Conservation (phyloP, 192 early-diverging fungal species). For the Entophlyctis luteolus region DNA sequence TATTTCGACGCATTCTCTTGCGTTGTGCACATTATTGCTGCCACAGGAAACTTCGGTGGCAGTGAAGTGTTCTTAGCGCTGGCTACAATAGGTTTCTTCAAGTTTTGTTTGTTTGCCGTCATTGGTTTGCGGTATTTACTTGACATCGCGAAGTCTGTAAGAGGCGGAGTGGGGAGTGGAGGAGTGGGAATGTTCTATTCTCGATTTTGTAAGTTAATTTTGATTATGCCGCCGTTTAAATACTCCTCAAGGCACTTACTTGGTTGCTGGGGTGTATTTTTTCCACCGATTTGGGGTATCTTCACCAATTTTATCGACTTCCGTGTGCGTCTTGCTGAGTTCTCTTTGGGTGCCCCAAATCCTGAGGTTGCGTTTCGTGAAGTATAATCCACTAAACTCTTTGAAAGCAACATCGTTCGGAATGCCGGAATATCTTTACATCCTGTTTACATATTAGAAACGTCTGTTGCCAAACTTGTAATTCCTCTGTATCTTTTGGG, state of each 20-base stretch:
- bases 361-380: conserved; percentile 23
- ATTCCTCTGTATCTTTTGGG: conserved; percentile 62
- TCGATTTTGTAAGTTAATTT: conserved; percentile 49
- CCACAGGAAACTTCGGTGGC: conserved; percentile 4
- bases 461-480: conserved; percentile 50
- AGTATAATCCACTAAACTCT: background rate
- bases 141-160: conserved; percentile 66
- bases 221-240: conserved; percentile 15
- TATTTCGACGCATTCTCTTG: conserved; percentile 10
- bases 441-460: conserved; percentile 56
- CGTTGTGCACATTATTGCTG: conserved; percentile 10
- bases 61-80: conserved; percentile 56
- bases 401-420: conserved; percentile 54
- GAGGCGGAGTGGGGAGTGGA: conserved; percentile 45
- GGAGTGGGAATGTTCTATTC: conserved; percentile 50
- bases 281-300: conserved; percentile 56
- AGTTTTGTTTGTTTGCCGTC: conserved; percentile 64
- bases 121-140: conserved; percentile 69
- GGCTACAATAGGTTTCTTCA: conserved; percentile 56
- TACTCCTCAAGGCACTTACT: conserved; percentile 48
- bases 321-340: conserved; percentile 47
- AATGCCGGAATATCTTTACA: conserved; percentile 59
- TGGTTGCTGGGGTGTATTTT: conserved; percentile 58
- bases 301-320: conserved; percentile 42
- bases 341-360: conserved; percentile 85